Conservation (phyloP, 192 early-diverging fungal genomes). For the Coemansia sp. region DNA sequence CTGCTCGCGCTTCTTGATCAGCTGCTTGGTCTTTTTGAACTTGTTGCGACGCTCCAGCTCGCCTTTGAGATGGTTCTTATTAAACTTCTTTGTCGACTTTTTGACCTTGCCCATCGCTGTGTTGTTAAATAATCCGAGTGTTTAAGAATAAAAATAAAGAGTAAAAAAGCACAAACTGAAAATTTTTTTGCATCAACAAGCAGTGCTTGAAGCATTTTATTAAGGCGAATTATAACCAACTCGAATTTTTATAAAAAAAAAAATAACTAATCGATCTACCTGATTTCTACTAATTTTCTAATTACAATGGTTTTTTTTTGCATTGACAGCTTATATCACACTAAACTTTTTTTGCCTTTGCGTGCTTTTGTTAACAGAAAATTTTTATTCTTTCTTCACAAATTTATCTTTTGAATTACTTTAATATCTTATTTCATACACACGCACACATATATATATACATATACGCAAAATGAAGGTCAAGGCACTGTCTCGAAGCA, state of each 20-base stretch:
- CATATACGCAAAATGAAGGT: conserved; percentile 68
- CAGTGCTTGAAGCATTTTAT: neutral
- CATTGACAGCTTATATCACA: too few species aligned
- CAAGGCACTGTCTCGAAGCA: conserved; percentile 85
- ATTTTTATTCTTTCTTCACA: too few species aligned
- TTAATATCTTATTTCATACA: too few species aligned
- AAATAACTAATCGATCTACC: too few species aligned
- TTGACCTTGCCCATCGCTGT: conserved; percentile 46
- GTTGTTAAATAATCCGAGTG: too few species aligned
- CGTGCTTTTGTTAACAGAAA: too few species aligned
- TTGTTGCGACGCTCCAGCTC: conserved; percentile 61
- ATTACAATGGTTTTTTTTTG: conserved; percentile 3
- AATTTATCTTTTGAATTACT: neutral
- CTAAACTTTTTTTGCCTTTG: conserved; percentile 13
- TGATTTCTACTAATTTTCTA: too few species aligned
- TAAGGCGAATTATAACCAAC: neutral
- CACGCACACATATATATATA: conserved; percentile 4
- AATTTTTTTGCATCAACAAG: neutral
- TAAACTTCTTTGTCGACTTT: conserved; percentile 78
- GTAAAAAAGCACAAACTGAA: neutral
- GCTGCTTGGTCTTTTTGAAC: conserved; percentile 60
- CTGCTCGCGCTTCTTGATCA: conserved; percentile 60
- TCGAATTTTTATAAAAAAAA: neutral
- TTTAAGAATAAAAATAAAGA: conserved; percentile 8
- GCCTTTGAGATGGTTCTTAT: conserved; percentile 73